A percentile compares a stretch with the other conserved stretches of the same genome.
phyloP scores from a whole-genome alignment of 129 eudicot genomes.

The Arctium minus region DNA sequence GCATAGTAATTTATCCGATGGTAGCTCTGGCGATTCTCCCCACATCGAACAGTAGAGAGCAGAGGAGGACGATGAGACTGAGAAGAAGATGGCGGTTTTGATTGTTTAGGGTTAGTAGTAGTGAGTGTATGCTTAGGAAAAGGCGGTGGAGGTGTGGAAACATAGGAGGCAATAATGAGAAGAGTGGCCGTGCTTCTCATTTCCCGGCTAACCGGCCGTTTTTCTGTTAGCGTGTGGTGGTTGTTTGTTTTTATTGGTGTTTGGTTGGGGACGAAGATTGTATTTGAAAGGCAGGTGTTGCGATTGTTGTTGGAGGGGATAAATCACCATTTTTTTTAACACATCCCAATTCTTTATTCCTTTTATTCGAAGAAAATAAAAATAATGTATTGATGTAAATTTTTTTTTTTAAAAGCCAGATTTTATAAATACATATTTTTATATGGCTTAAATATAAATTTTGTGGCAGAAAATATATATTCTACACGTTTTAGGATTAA shows the following conservation, averaged over 20 bases:
- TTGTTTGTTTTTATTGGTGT: slow-evolving; percentile 7
- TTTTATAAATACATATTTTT: too few species aligned
- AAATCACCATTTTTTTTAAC: not conserved
- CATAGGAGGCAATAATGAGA: slow-evolving; percentile 37
- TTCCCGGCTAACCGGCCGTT: slow-evolving; percentile 37
- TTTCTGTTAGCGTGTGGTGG: slow-evolving; percentile 1
- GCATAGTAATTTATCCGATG: slow-evolving; percentile 47
- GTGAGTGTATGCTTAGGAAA: slow-evolving; percentile 27
- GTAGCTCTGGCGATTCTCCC: slow-evolving; percentile 21
- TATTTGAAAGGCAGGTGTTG: slow-evolving; percentile 39
- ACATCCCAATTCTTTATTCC: too few species aligned
- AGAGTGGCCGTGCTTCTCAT: slow-evolving; percentile 51
- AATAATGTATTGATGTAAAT: too few species aligned
- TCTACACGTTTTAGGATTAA: too few species aligned
- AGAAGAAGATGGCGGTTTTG: slow-evolving; percentile 23
- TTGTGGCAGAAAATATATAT: too few species aligned
- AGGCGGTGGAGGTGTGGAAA: slow-evolving; percentile 28
- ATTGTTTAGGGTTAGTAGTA: slow-evolving; percentile 22
- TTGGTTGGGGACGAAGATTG: slow-evolving; percentile 27
- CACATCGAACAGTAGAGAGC: slow-evolving; percentile 34
- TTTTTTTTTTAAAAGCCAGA: too few species aligned
- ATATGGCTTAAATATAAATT: too few species aligned
- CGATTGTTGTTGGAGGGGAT: not conserved
- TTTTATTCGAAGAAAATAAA: too few species aligned
- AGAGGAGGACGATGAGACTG: slow-evolving; percentile 42